Evolutionary conservation across 2,329 filamentous ascomycete species (phyloP).

Genomic region (Clarireedia hainanense): DNA sequence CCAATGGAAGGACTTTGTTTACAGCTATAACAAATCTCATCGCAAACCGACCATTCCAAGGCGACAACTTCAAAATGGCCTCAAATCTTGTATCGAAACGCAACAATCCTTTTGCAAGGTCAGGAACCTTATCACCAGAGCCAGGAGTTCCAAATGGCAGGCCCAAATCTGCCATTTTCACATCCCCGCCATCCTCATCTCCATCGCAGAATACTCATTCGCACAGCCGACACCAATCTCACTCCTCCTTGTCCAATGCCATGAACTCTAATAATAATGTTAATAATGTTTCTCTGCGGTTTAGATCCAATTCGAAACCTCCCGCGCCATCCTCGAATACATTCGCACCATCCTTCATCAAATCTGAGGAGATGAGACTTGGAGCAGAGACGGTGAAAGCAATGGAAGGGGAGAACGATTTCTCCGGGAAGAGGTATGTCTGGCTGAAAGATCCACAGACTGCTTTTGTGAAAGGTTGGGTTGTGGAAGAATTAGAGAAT

Average conservation of each 20-base stretch:
- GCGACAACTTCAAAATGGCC: slow-evolving; percentile 36
- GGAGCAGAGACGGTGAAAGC: slow-evolving; percentile 52
- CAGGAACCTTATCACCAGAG: slow-evolving; percentile 57
- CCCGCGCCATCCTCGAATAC: slow-evolving; percentile 63
- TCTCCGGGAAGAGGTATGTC: slow-evolving; percentile 96
- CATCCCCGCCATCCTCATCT: slow-evolving; percentile 25
- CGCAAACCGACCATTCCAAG: slow-evolving; percentile 7
- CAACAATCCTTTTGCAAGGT: slow-evolving; percentile 71
- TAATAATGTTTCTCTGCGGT: slow-evolving; percentile 24
- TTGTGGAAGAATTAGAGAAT: slow-evolving; percentile 69
- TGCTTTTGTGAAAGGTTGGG: slow-evolving; percentile 88
- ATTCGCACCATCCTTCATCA: slow-evolving; percentile 95
- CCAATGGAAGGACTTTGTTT: slow-evolving; percentile 9
- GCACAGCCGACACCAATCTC: slow-evolving; percentile 56
- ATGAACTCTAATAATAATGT: slow-evolving; percentile 23
- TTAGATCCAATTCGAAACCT: slow-evolving; percentile 57
- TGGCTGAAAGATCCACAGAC: slow-evolving; percentile 84
- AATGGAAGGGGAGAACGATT: slow-evolving; percentile 96
- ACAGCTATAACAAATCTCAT: neutral
- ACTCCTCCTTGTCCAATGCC: slow-evolving; percentile 40
- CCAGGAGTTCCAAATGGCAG: slow-evolving; percentile 43
- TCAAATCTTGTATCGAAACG: slow-evolving; percentile 63
- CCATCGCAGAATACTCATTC: slow-evolving; percentile 43
- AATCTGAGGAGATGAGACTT: slow-evolving; percentile 65
- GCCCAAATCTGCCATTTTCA: slow-evolving; percentile 70